Evolutionary conservation across 1,284 basidiomycete species (phyloP).

Genomic region (Fomitopsis schrenkii): DNA sequence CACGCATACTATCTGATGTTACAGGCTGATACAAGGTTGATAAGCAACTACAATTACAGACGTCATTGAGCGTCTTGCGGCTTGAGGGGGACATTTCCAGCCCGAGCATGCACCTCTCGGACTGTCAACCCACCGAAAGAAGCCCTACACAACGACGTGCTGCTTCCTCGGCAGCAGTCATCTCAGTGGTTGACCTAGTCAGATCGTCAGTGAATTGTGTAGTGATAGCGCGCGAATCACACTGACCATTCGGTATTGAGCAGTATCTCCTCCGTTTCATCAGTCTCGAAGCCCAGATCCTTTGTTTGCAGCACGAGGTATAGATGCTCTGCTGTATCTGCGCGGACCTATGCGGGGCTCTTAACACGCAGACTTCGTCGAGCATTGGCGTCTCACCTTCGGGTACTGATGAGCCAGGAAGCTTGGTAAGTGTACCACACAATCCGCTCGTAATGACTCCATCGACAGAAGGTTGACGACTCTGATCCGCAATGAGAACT

Average conservation of each 20-base stretch:
- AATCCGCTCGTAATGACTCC: slow-evolving; percentile 40
- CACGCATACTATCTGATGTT: slow-evolving; percentile 10
- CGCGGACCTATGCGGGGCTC: slow-evolving; percentile 55
- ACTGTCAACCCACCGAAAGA: slow-evolving; percentile 3
- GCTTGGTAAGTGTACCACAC: slow-evolving; percentile 41
- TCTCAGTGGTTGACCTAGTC: slow-evolving; percentile 22
- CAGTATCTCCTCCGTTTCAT: slow-evolving; percentile 72
- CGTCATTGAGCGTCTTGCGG: background rate
- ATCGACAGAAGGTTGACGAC: slow-evolving; percentile 60
- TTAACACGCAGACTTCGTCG: background rate
- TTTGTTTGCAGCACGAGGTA: slow-evolving; percentile 71
- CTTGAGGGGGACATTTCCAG: too few species aligned
- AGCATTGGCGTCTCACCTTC: slow-evolving; percentile 41
- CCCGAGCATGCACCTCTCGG: background rate
- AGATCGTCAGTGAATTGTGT: background rate
- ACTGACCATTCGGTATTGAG: slow-evolving; percentile 81
- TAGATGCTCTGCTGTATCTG: slow-evolving; percentile 76
- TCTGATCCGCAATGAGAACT: slow-evolving; percentile 32
- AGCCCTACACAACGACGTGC: slow-evolving; percentile 18
- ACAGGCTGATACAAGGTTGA: background rate
- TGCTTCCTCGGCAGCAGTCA: slow-evolving; percentile 12
- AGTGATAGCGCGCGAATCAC: background rate
- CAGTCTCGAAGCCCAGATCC: slow-evolving; percentile 60
- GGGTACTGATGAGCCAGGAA: slow-evolving; percentile 81
- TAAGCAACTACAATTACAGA: background rate